A percentile compares a stretch with the other conserved stretches of the same genome.
Evolutionary conservation across 257 asterid species (phyloP).

Genomic region (Solanum habrochaites): DNA sequence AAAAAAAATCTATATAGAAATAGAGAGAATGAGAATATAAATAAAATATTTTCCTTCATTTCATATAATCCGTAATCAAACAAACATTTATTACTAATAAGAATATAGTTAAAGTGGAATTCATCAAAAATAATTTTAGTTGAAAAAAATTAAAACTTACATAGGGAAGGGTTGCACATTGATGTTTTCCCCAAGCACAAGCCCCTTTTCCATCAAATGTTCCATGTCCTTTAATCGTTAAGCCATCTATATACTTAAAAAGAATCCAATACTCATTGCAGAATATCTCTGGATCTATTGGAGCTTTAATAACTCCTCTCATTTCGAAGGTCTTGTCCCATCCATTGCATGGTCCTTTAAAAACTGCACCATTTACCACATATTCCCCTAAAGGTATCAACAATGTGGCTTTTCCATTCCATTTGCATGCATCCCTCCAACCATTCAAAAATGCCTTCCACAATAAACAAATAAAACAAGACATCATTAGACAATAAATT

Average conservation of each 20-base stretch:
- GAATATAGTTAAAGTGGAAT: not conserved
- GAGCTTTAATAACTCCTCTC: not conserved
- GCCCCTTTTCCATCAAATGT: conserved; percentile 1
- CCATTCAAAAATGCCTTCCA: not conserved
- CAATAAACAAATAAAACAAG: not conserved
- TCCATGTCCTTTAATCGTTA: not conserved
- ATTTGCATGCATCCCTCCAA: not conserved
- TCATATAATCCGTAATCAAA: not conserved
- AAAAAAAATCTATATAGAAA: too few species aligned
- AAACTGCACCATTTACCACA: not conserved
- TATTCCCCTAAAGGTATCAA: not conserved
- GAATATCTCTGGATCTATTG: not conserved
- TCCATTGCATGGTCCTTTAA: not conserved
- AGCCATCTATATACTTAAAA: not conserved
- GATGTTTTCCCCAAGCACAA: not conserved
- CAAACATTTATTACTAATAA: not conserved
- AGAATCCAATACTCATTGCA: not conserved
- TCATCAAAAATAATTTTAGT: not conserved
- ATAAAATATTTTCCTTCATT: not conserved
- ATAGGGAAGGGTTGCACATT: not conserved
- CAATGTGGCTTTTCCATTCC: not conserved
- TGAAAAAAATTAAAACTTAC: not conserved
- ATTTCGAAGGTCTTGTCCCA: not conserved
- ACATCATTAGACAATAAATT: not conserved
- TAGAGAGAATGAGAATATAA: too few species aligned